phyloP scores from a whole-genome alignment of 495 filamentous ascomycete species.

The Daldinia vernicosa region DNA sequence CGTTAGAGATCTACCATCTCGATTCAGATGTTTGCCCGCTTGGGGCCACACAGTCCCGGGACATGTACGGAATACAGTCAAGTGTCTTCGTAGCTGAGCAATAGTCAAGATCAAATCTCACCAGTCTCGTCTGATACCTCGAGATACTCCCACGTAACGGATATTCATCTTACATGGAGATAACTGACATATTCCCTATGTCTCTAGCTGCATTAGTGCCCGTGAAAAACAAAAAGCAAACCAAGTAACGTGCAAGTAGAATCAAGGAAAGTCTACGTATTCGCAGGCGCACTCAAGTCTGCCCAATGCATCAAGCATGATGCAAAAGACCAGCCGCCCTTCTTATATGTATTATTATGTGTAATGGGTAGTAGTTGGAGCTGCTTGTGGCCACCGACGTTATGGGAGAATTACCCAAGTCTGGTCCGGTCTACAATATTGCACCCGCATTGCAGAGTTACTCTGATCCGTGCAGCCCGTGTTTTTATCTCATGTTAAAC shows the following conservation, averaged over 20 bases:
- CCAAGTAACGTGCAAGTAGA: not conserved
- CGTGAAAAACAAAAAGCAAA: not conserved
- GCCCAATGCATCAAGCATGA: conserved; percentile 25
- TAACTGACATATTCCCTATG: not conserved
- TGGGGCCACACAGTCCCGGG: conserved; percentile 1
- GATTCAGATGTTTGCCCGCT: conserved; percentile 12
- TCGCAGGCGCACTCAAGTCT: conserved; percentile 19
- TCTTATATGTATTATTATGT: conserved; percentile 18
- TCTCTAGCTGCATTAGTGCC: conserved; percentile 6
- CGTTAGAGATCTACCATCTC: conserved; percentile 25
- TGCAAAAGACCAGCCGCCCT: conserved; percentile 2
- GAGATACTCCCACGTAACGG: conserved; percentile 10
- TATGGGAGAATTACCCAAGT: conserved; percentile 6
- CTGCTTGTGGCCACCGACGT: conserved; percentile 37
- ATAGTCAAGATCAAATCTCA: conserved; percentile 17
- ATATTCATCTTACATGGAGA: conserved; percentile 1
- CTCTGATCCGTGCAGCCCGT: conserved; percentile 28
- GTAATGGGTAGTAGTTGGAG: conserved; percentile 21
- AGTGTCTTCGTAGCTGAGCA: conserved; percentile 15
- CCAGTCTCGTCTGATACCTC: conserved; percentile 30
- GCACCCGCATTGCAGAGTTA: conserved; percentile 19
- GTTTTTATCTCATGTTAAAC: conserved; percentile 35
- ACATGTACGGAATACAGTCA: conserved; percentile 8
- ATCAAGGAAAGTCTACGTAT: conserved; percentile 2
- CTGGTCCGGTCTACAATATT: conserved; percentile 16